A percentile compares a stretch with the other conserved stretches of the same genome.
Evolutionary conservation across 2,329 filamentous ascomycete genomes (phyloP).

Genomic region (Coniochaeta sp.): DNA sequence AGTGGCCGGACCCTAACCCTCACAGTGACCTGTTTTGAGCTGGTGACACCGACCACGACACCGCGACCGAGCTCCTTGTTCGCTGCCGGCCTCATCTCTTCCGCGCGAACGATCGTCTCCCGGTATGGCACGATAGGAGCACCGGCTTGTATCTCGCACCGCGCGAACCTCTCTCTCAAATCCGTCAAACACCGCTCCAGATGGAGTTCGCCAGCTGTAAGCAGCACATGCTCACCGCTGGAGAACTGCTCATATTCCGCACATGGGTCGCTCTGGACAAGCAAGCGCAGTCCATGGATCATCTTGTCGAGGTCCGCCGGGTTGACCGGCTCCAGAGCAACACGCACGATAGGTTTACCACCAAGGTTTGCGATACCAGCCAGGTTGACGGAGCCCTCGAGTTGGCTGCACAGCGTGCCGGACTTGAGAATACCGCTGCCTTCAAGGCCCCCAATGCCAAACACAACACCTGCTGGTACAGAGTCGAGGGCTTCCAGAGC

Average conservation of each 20-base stretch:
- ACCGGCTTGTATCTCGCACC: conserved; percentile 89
- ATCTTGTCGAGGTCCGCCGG: conserved; percentile 90
- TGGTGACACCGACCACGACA: conserved; percentile 65
- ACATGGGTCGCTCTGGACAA: conserved; percentile 93
- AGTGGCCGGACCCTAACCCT: conserved; percentile 72
- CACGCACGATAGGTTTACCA: conserved; percentile 86
- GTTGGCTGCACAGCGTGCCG: conserved; percentile 82
- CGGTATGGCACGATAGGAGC: conserved; percentile 93
- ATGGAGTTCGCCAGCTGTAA: conserved; percentile 91
- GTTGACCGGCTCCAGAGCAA: conserved; percentile 88
- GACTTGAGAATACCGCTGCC: conserved; percentile 86
- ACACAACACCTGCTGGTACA: conserved; percentile 89
- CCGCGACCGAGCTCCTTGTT: conserved; percentile 84
- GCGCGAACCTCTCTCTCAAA: conserved; percentile 83
- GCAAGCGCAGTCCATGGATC: conserved; percentile 77
- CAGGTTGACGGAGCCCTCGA: conserved; percentile 82
- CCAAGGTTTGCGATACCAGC: conserved; percentile 72
- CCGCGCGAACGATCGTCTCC: conserved; percentile 79
- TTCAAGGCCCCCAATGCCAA: conserved; percentile 88
- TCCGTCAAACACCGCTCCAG: conserved; percentile 91
- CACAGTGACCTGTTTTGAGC: conserved; percentile 79
- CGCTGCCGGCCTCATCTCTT: conserved; percentile 86
- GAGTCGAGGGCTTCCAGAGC: conserved; percentile 74
- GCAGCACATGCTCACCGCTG: conserved; percentile 88
- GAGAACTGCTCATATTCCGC: conserved; percentile 90